Conservation (phyloP, 1,139 yeast genomes). For the Geotrichum histeridarum region DNA sequence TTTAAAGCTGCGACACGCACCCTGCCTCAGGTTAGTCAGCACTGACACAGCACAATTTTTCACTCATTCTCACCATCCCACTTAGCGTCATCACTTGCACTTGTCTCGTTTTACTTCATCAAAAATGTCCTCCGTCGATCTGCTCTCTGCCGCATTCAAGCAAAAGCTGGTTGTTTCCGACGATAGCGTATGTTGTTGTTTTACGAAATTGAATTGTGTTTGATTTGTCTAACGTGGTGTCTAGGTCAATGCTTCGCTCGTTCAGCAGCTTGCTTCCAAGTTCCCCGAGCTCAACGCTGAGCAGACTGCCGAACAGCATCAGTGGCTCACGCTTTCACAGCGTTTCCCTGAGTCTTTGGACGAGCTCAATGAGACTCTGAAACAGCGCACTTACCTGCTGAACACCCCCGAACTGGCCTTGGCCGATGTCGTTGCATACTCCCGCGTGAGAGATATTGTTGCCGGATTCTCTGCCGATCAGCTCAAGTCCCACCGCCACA, state of each 20-base stretch:
- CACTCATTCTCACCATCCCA: neutral
- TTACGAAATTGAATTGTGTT: neutral
- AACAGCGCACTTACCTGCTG: conserved; percentile 61
- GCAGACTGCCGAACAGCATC: conserved; percentile 68
- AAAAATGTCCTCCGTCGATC: conserved; percentile 24
- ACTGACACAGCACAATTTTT: neutral
- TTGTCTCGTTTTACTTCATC: neutral
- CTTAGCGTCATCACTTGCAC: neutral
- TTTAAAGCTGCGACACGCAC: too few relatives aligned
- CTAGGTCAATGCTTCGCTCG: conserved; percentile 24
- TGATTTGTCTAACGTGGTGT: neutral
- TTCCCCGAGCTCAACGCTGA: conserved; percentile 30
- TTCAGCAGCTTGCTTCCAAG: conserved; percentile 22
- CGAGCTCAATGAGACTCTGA: conserved; percentile 64
- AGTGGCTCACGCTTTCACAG: conserved; percentile 68
- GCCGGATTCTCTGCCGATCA: conserved; percentile 54
- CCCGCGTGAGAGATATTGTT: conserved; percentile 57
- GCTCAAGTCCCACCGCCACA: conserved; percentile 60
- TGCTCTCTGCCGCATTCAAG: conserved; percentile 28
- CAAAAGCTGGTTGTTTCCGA: conserved; percentile 27
- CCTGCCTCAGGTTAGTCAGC: neutral
- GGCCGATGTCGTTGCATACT: conserved; percentile 65
- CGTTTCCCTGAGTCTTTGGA: conserved; percentile 53
- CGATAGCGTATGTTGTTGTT: conserved; percentile 17
- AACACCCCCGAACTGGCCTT: conserved; percentile 55